These are phyloP conservation scores for Sporothrix curviconia DNA, from an alignment of 2,329 filamentous ascomycete genomes.

Conservation along the genomic window DNA sequence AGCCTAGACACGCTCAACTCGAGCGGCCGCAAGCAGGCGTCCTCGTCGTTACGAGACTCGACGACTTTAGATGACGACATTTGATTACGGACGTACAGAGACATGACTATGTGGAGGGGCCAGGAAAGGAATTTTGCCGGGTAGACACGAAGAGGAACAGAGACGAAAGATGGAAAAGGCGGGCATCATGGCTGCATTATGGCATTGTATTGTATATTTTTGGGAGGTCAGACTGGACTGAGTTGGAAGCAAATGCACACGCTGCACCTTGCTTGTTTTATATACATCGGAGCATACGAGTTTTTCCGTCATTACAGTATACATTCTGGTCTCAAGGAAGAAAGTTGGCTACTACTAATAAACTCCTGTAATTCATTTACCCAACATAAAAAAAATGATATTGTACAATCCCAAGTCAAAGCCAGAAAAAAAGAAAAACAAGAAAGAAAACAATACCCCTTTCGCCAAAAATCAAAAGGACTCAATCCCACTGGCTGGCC, in stretches of 20 bases:
- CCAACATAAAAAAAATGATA: background rate
- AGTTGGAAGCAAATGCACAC: too few species aligned
- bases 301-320: too few species aligned
- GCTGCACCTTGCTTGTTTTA: too few species aligned
- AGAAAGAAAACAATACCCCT: background rate
- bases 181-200: background rate
- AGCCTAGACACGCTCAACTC: slow-evolving; percentile 56
- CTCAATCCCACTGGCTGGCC: slow-evolving; percentile 64
- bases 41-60: slow-evolving; percentile 37
- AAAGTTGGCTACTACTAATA: too few species aligned
- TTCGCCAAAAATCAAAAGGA: slow-evolving; percentile 62
- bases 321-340: too few species aligned
- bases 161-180: background rate
- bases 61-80: slow-evolving; percentile 48
- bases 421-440: background rate
- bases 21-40: slow-evolving; percentile 48
- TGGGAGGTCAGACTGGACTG: background rate
- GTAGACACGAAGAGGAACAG: background rate
- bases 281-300: too few species aligned
- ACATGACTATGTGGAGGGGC: too few species aligned
- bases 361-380: too few species aligned
- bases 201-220: background rate
- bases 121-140: background rate
- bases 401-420: background rate
- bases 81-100: too few species aligned